Evolutionary conservation across 148 eudicot species (phyloP).

Genomic region (Silene uniflora): DNA sequence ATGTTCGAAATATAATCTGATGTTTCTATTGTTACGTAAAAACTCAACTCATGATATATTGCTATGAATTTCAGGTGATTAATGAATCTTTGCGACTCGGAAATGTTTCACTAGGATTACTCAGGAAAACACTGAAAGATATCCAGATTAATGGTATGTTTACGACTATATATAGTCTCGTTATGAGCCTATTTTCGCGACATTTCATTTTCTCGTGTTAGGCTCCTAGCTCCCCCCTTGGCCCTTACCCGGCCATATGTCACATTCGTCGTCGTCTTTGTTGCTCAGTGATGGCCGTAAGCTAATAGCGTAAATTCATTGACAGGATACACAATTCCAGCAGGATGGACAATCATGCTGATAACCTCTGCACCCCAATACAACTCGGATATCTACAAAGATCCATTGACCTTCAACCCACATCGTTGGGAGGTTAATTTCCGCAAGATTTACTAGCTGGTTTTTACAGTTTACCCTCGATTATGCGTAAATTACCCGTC

Average conservation of each 20-base stretch:
- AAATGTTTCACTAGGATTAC: slow-evolving; percentile 44
- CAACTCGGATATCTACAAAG: slow-evolving; percentile 31
- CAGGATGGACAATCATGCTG: slow-evolving; percentile 47
- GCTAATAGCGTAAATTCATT: background rate
- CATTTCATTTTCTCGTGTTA: background rate
- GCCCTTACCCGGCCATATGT: no score
- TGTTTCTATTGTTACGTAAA: no score
- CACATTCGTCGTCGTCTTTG: background rate
- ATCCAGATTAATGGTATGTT: slow-evolving; percentile 31
- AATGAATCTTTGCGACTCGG: slow-evolving; percentile 55
- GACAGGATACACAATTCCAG: slow-evolving; percentile 51
- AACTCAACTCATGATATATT: background rate
- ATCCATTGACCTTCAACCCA: slow-evolving; percentile 47
- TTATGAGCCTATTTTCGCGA: background rate
- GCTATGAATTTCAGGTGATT: slow-evolving; percentile 36
- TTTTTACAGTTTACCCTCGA: background rate
- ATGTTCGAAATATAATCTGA: no score
- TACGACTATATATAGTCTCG: background rate
- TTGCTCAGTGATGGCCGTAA: background rate
- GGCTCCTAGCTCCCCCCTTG: no score
- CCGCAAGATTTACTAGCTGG: background rate
- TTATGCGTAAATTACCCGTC: background rate
- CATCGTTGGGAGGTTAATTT: slow-evolving; percentile 44
- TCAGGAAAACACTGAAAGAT: slow-evolving; percentile 49
- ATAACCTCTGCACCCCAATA: slow-evolving; percentile 38